A percentile compares a stretch with the other conserved stretches of the same genome.
Evolutionary conservation across 768 basidiomycete genomes (phyloP).

Genomic region (Pluteus cervinus): DNA sequence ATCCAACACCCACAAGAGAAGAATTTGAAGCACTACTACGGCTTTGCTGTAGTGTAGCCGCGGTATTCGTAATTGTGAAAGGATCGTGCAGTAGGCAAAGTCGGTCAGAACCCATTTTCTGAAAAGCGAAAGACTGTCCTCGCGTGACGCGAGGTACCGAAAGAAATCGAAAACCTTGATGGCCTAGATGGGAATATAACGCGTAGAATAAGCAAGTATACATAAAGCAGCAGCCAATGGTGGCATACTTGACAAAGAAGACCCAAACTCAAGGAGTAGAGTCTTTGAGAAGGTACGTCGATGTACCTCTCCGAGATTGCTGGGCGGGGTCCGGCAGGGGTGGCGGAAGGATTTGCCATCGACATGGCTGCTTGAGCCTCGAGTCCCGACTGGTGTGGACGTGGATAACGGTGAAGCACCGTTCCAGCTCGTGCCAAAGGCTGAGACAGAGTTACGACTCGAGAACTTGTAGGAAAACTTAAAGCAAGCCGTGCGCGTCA

Average conservation of each 20-base stretch:
- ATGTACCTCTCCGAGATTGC: slow-evolving; percentile 70
- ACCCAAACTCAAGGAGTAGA: slow-evolving; percentile 72
- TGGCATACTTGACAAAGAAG: slow-evolving; percentile 65
- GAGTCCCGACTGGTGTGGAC: not conserved
- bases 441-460: no score
- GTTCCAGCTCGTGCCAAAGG: no score
- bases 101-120: slow-evolving; percentile 74
- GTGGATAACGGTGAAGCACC: no score
- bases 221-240: slow-evolving; percentile 4
- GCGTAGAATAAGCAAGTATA: not conserved
- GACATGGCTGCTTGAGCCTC: slow-evolving; percentile 4
- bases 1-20: slow-evolving; percentile 55
- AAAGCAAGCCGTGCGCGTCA: no score
- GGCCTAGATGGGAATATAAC: slow-evolving; percentile 37
- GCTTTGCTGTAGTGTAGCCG: slow-evolving; percentile 63
- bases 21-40: slow-evolving; percentile 56
- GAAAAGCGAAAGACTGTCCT: slow-evolving; percentile 37
- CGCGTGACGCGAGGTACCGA: slow-evolving; percentile 43
- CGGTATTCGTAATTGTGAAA: slow-evolving; percentile 67
- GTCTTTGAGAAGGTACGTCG: slow-evolving; percentile 73
- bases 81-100: slow-evolving; percentile 48
- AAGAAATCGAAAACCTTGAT: slow-evolving; percentile 72
- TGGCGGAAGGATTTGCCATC: slow-evolving; percentile 4
- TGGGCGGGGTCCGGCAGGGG: slow-evolving; percentile 22
- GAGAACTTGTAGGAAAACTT: no score